These are phyloP conservation scores for Leccinellum albellum DNA, from an alignment of 768 basidiomycete species.

Conservation along the genomic window DNA sequence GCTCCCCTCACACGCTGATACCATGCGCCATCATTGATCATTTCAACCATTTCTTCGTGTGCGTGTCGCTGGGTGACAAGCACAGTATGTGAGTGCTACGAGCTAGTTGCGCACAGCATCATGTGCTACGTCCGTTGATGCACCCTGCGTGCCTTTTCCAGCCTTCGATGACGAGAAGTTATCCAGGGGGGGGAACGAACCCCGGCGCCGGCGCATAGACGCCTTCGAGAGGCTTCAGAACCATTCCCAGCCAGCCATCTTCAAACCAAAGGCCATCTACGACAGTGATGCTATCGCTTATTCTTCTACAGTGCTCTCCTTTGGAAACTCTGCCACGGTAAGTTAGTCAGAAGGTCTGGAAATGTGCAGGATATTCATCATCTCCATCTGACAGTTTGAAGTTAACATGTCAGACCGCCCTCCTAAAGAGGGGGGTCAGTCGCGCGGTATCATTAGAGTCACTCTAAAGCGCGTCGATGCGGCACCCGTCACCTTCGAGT, in stretches of 20 bases:
- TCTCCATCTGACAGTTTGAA: conserved; percentile 27
- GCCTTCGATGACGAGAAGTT: conserved; percentile 18
- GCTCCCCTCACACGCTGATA: conserved; percentile 1
- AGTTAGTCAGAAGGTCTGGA: conserved; percentile 2
- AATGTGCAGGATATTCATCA: background rate
- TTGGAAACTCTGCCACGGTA: conserved; percentile 32
- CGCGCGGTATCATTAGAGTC: conserved; percentile 31
- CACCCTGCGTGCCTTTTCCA: background rate
- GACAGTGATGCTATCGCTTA: conserved; percentile 45
- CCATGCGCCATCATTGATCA: conserved; percentile 1
- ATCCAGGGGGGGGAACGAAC: background rate
- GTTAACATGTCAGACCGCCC: conserved; percentile 33
- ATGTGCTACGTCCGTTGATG: background rate
- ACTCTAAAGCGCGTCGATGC: conserved; percentile 38
- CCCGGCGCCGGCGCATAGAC: conserved; percentile 27
- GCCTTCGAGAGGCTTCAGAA: conserved; percentile 37
- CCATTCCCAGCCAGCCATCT: conserved; percentile 30
- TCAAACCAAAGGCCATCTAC: conserved; percentile 43
- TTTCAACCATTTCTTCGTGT: conserved; percentile 7
- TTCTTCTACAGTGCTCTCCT: conserved; percentile 29
- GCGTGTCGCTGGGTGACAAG: background rate
- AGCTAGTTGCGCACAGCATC: background rate
- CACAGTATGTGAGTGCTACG: conserved; percentile 26
- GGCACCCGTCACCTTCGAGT: conserved; percentile 36
- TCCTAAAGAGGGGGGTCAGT: conserved; percentile 8